Base-by-base conservation (phyloP, 805 yeast genomes). In the Saturnispora diversa region DNA sequence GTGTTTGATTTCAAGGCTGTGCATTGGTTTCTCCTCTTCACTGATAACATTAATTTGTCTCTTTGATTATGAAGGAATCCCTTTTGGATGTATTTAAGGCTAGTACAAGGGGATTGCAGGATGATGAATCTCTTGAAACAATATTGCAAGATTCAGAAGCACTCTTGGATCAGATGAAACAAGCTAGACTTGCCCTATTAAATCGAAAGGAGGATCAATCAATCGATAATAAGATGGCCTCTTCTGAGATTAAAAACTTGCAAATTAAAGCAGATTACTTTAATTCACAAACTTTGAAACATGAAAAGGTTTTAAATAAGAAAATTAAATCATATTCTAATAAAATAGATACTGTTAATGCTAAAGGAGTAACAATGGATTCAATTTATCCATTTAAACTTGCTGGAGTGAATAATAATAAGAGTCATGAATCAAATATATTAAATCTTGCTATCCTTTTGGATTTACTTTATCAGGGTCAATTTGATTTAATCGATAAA, bases 381-480 rank as follows among this genome's bases (percentile, higher is more conserved):
- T 9, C 37, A 12, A 19, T 30, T 27, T 22, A 31, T 24, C 28
- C 30, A n/a, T 15, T 24, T 21, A 29, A 34, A 31, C 21, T 15
- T 13, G 31, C 28, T 19, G 37, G 30, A 24, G 6, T 15, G 22
- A 16, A 23, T n/a, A 25, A 24, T 12, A 19, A 19, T 20, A 20
- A 29, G n/a, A n/a, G n/a, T 19, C 22, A 16, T 7, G 28, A 23
- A 5, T 19, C 27, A 6, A 20, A 26, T 20, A 21, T 17, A 11
- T 22, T 37, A 11, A 37, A 22, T 17, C 13, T 29, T 17, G 51
- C 63, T 5, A 48, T 61, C 8, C 44, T 56, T 6, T 48, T 59
- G 50, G 63, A 61, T 43, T 43, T 61, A 21, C 30, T 61, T 15
- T 37, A 63, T 32, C 52, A 52, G 16, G 65, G 65, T 2, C 49